Percentiles rank a stretch among this genome's conserved stretches.
These are phyloP conservation scores for Aspergillus kassunensis DNA, from an alignment of 495 filamentous ascomycete species.

Conservation along the genomic window DNA sequence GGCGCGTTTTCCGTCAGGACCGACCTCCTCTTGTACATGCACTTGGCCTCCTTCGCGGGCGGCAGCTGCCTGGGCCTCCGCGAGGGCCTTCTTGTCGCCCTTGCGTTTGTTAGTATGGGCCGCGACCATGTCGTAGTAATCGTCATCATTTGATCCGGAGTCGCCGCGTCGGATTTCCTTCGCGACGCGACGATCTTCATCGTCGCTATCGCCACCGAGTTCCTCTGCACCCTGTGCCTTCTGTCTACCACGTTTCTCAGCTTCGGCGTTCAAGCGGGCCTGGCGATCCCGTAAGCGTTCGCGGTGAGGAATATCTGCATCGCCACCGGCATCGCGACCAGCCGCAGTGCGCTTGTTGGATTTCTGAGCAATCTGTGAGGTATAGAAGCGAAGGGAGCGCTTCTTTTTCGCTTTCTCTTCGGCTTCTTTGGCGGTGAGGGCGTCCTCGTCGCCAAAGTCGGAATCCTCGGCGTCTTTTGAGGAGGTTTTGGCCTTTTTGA, in stretches of 20 bases:
- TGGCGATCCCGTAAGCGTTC: constrained; percentile 83
- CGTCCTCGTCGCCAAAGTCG: constrained; percentile 65
- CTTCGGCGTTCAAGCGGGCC: constrained; percentile 77
- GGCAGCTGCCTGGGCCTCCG: constrained; percentile 49
- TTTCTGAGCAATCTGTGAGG: constrained; percentile 91
- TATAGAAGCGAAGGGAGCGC: constrained; percentile 92
- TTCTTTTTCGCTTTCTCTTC: constrained; percentile 81
- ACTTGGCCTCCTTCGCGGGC: constrained; percentile 56
- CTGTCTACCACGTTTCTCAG: constrained; percentile 75
- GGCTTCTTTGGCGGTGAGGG: constrained; percentile 58
- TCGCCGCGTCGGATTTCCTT: constrained; percentile 37
- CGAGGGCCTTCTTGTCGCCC: constrained; percentile 63
- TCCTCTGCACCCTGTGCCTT: constrained; percentile 54
- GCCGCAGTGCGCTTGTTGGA: constrained; percentile 78
- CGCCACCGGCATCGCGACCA: constrained; percentile 81
- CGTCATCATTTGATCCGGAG: constrained; percentile 52
- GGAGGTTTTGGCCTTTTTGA: constrained; percentile 29
- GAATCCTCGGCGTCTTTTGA: constrained; percentile 47
- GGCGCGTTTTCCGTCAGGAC: constrained; percentile 76
- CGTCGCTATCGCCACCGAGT: constrained; percentile 64
- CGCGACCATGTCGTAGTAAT: constrained; percentile 88
- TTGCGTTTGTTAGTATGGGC: constrained; percentile 65
- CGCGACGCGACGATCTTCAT: constrained; percentile 41
- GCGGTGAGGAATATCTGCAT: constrained; percentile 84
- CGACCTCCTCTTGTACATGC: constrained; percentile 52